Conservation (phyloP, 2,329 filamentous ascomycete species). For the Penicillium polonicum region DNA sequence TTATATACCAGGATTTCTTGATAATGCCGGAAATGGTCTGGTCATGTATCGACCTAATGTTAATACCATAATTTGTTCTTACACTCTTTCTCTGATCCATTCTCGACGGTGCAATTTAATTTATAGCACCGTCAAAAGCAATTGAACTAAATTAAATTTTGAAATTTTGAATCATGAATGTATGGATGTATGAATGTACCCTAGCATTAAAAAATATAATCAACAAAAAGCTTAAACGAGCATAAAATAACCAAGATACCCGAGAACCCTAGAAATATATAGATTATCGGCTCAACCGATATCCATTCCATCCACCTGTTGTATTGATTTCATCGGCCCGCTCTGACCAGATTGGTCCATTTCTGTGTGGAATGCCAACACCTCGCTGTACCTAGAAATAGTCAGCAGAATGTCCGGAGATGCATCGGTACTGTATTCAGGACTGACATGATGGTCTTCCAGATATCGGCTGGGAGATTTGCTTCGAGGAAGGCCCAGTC, state of each 20-base stretch:
- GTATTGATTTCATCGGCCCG: not conserved
- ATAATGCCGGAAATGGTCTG: not conserved
- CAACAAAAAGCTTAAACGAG: not conserved
- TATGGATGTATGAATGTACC: not conserved
- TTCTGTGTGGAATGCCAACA: conserved; percentile 19
- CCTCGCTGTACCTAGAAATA: conserved; percentile 14
- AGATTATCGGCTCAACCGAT: not conserved
- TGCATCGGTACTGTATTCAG: rapidly evolving
- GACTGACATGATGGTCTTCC: conserved; percentile 99
- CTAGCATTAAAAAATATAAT: not conserved
- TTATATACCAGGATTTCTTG: not conserved
- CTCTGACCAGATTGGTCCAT: not conserved
- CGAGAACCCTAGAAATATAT: not conserved
- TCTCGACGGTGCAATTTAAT: not conserved
- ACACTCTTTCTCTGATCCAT: too few species aligned
- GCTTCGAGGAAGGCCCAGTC: conserved; percentile 99
- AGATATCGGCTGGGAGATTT: conserved; percentile 91
- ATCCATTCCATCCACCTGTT: conserved; percentile 11
- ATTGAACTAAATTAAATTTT: not conserved
- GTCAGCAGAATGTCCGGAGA: not conserved
- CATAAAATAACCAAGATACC: not conserved
- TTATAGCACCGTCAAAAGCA: not conserved
- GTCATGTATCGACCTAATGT: conserved; percentile 3
- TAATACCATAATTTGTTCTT: not conserved
- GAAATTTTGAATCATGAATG: not conserved